A percentile compares a stretch with the other conserved stretches of the same genome.
Conservation (phyloP, 2,329 filamentous ascomycete species). For the Cercospora canescens region DNA sequence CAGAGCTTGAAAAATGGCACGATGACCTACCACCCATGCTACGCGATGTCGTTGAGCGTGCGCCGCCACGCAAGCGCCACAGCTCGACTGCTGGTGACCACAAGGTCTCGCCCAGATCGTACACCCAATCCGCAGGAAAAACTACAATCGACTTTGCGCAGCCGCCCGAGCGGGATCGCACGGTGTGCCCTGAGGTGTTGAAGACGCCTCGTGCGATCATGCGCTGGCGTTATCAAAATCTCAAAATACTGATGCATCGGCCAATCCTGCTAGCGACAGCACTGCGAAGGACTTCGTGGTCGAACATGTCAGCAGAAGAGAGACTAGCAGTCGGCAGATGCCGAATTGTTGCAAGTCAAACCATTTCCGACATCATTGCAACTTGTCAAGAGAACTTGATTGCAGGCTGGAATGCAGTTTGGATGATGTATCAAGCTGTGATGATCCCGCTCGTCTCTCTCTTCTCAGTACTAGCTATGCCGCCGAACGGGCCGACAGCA, state of each 20-base stretch:
- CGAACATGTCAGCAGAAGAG: constrained; percentile 60
- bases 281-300: constrained; percentile 55
- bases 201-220: constrained; percentile 71
- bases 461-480: constrained; percentile 46
- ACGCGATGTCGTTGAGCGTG: constrained; percentile 19
- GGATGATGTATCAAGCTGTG: constrained; percentile 77
- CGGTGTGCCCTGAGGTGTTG: constrained; percentile 64
- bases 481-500: background rate
- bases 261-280: constrained; percentile 67
- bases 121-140: constrained; percentile 16
- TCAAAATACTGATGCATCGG: constrained; percentile 73
- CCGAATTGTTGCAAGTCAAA: constrained; percentile 66
- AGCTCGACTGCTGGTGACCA: constrained; percentile 8
- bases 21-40: constrained; percentile 61
- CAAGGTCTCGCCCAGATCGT: constrained; percentile 13
- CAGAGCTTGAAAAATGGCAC: constrained; percentile 71
- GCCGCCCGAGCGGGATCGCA: constrained; percentile 56
- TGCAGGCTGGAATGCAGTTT: constrained; percentile 77
- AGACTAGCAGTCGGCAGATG: constrained; percentile 68
- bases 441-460: constrained; percentile 77
- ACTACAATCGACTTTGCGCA: constrained; percentile 54
- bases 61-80: constrained; percentile 7
- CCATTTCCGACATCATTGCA: constrained; percentile 69
- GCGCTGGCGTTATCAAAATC: constrained; percentile 80
- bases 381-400: constrained; percentile 74